These are phyloP conservation scores for Didymella glomerata DNA, from an alignment of 2,329 filamentous ascomycete genomes.

Conservation along the genomic window DNA sequence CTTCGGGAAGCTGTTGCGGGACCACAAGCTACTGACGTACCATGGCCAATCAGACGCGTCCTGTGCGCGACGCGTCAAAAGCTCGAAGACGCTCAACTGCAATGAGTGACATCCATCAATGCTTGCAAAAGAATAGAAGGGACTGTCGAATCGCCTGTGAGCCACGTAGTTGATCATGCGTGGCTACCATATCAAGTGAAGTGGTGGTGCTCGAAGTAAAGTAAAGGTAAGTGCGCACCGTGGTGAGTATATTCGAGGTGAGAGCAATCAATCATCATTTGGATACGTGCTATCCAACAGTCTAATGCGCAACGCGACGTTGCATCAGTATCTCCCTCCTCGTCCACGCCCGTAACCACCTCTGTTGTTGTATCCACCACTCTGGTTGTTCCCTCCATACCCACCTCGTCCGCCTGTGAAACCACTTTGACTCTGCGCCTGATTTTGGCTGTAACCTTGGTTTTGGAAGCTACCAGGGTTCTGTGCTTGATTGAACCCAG, in stretches of 20 bases:
- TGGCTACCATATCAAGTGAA: background rate
- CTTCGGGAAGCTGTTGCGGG: constrained; percentile 10
- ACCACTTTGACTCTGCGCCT: constrained; percentile 24
- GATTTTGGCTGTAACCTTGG: constrained; percentile 19
- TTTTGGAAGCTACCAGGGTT: constrained; percentile 10
- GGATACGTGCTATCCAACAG: background rate
- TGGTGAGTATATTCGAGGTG: background rate
- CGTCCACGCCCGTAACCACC: constrained; percentile 32
- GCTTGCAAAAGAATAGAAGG: background rate
- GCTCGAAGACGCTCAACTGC: background rate
- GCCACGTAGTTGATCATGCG: background rate
- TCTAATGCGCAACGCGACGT: background rate
- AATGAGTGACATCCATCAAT: background rate
- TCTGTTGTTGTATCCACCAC: constrained; percentile 27
- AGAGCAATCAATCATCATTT: background rate
- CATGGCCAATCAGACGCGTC: constrained; percentile 22
- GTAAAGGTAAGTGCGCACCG: background rate
- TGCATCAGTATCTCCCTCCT: constrained; percentile 13
- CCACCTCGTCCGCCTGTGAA: constrained; percentile 30
- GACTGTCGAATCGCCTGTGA: background rate
- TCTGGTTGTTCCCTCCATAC: constrained; percentile 24
- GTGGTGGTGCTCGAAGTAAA: background rate
- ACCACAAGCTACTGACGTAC: constrained; percentile 21
- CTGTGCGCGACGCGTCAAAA: constrained; percentile 11
- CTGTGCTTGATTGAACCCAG: constrained; percentile 17